These are phyloP conservation scores for Erodium moschatum DNA, from an alignment of 441 rosid species.

Conservation along the genomic window DNA sequence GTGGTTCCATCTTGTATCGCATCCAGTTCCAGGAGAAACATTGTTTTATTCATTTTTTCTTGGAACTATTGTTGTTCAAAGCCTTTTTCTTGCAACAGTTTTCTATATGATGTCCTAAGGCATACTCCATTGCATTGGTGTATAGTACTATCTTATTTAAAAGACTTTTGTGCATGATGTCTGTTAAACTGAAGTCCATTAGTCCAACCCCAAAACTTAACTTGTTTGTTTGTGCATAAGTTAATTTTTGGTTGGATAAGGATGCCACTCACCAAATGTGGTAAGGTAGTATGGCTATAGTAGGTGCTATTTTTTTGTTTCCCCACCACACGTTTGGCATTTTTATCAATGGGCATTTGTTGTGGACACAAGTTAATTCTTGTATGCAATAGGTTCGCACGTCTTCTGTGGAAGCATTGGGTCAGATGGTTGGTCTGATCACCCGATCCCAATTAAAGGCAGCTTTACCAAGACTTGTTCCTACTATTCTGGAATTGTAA, in stretches of 20 bases:
- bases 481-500: constrained; percentile 83
- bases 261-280: neutral
- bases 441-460: constrained; percentile 74
- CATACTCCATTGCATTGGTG: neutral
- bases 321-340: neutral
- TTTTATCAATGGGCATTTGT: neutral
- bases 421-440: constrained; percentile 94
- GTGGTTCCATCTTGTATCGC: neutral
- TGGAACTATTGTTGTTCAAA: neutral
- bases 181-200: too few species aligned
- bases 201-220: too few species aligned
- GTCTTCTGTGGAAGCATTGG: constrained; percentile 88
- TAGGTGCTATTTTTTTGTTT: neutral
- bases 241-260: neutral
- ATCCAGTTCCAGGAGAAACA: neutral
- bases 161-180: neutral
- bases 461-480: constrained; percentile 85
- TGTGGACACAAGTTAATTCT: constrained; percentile 12
- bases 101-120: neutral
- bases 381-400: constrained; percentile 57
- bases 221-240: neutral
- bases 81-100: neutral
- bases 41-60: neutral
- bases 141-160: neutral
- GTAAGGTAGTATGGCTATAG: neutral